Conservation (phyloP, 1,139 yeast species). For the Debaryomyces coudertii region DNA sequence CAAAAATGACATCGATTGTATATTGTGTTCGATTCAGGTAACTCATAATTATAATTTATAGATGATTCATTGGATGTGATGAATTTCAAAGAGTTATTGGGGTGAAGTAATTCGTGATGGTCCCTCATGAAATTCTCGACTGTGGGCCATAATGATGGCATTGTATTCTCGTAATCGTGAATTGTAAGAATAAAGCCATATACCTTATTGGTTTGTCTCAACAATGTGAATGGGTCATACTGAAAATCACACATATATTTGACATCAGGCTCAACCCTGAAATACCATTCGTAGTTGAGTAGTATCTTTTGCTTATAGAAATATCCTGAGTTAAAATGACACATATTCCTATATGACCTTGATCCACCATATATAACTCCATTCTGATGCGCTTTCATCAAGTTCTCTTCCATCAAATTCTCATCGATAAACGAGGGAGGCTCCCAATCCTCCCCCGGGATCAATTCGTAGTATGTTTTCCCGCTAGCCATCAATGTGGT, state of each 20-base stretch:
- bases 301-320: slow-evolving; percentile 46
- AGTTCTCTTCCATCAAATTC: slow-evolving; percentile 28
- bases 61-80: slow-evolving; percentile 61
- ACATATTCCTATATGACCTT: slow-evolving; percentile 50
- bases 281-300: slow-evolving; percentile 47
- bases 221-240: slow-evolving; percentile 46
- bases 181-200: slow-evolving; percentile 51
- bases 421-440: slow-evolving; percentile 43
- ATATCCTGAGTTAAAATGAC: slow-evolving; percentile 51
- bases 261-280: slow-evolving; percentile 52
- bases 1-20: slow-evolving; percentile 94
- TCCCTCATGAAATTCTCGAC: slow-evolving; percentile 65
- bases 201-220: slow-evolving; percentile 38
- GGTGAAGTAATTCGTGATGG: slow-evolving; percentile 65
- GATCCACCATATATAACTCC: slow-evolving; percentile 46
- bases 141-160: slow-evolving; percentile 77
- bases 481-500: slow-evolving; percentile 89
- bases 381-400: slow-evolving; percentile 25
- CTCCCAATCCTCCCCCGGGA: slow-evolving; percentile 48
- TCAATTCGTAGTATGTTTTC: slow-evolving; percentile 51
- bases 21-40: slow-evolving; percentile 40
- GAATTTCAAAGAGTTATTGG: slow-evolving; percentile 70
- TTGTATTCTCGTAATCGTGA: slow-evolving; percentile 50
- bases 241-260: slow-evolving; percentile 53
- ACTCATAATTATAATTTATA: slow-evolving; percentile 26